A percentile compares a stretch with the other conserved stretches of the same genome.
Evolutionary conservation across 331 rosid genomes (phyloP).

Genomic region (Malus hybrid): DNA sequence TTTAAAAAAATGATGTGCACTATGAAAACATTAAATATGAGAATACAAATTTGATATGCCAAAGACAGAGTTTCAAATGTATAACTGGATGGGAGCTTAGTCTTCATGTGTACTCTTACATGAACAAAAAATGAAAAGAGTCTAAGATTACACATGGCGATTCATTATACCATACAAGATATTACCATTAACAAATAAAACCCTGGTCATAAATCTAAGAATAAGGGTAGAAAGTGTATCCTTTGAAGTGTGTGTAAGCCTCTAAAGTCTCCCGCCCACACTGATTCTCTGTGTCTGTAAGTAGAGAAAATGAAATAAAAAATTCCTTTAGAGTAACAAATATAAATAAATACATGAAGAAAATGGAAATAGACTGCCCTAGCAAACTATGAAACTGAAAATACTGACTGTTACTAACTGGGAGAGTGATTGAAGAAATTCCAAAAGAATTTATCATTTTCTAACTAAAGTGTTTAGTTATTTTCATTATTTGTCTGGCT

Average conservation of each 20-base stretch:
- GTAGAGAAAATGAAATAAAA: no score
- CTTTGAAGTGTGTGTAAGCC: not conserved
- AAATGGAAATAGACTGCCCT: not conserved
- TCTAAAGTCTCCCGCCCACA: not conserved
- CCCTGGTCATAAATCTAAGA: no score
- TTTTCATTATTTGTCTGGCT: not conserved
- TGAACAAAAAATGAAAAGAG: not conserved
- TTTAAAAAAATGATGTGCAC: not conserved
- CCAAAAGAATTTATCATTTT: not conserved
- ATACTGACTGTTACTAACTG: not conserved
- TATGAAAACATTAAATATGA: not conserved
- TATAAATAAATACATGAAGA: not conserved
- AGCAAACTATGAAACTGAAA: not conserved
- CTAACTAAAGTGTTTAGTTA: not conserved
- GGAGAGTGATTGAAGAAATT: not conserved
- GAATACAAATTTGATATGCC: not conserved
- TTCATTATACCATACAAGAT: no score
- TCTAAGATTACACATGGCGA: not conserved
- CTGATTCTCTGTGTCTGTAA: not conserved
- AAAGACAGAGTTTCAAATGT: not conserved
- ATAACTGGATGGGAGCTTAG: not conserved
- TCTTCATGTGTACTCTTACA: not conserved
- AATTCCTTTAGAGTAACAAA: not conserved
- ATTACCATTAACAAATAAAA: no score
- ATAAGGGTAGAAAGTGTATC: no score